Base-by-base conservation (phyloP, 1,284 basidiomycete species). In the Rhodotorula glutinis region DNA sequence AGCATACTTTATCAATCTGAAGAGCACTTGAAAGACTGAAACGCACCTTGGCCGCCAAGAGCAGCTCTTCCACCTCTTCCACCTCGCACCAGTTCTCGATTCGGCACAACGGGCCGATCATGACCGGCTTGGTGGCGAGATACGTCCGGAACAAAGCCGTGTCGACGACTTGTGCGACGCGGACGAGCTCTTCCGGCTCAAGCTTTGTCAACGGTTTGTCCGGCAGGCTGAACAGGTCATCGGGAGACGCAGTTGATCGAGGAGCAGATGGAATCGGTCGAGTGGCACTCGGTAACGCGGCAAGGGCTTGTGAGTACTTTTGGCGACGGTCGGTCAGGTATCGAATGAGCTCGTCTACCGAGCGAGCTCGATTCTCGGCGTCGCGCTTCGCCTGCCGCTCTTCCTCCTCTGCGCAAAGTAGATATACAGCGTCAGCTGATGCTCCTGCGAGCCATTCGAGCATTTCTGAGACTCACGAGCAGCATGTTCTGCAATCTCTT, bases 71-170 rank as follows among this genome's bases (percentile, higher is more conserved):
- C 0, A 98, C 92, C 77, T 98, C 92, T 2, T 87, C 87, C 0
- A 98, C 92, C 76, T 98, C 92, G 79, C 94, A 98, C 92, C 93
- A 98, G 79, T 98, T 98, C 27, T 91, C 86, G 49, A 95, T 83
- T 47, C 96, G 85, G 79, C 95, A 98, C 53, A 98, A 79, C 30
- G 91, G 86, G 0, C 91, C 92, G 8, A 98, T 82, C 66, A 98
- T 81, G 14, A 85, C 86, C 0, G 95, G 93, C 63, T 90, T 84
- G 40, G 89, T 88, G 46, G 90, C 83, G 27, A 98, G 81, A 78
- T 96, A 98, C 14, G 89, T 88, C 80, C 96, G 96, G 81, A 98
- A 94, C 71, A 98, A 80, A 13, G 91, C 92, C 0, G 96, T 98
- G 77, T 98, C 93, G 27, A 98, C 90, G 27, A 97, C 87, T 79